Percentiles rank a stretch among this genome's conserved stretches.
phyloP scores from a whole-genome alignment of 176 grass and related monocot genomes.

The Thinopyrum elongatum region DNA sequence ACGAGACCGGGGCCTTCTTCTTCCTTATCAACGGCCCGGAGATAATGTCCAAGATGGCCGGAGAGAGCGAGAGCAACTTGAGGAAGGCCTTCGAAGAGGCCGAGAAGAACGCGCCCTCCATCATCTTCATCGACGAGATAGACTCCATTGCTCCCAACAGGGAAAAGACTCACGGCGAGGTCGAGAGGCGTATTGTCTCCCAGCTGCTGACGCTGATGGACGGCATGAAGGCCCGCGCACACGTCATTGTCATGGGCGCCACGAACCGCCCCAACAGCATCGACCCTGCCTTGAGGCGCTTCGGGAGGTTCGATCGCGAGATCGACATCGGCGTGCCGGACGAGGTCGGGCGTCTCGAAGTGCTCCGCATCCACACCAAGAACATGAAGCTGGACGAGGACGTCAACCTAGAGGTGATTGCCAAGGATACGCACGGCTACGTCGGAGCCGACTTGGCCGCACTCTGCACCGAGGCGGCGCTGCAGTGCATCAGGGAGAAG shows the following conservation, averaged over 20 bases:
- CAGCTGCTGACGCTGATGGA: slow-evolving; percentile 66
- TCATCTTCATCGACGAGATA: slow-evolving; percentile 69
- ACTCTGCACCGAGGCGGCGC: slow-evolving; percentile 58
- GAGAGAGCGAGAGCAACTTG: slow-evolving; percentile 64
- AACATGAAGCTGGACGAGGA: slow-evolving; percentile 45
- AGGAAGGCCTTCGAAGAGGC: slow-evolving; percentile 69
- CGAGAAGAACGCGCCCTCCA: slow-evolving; percentile 63
- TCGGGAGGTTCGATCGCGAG: slow-evolving; percentile 56
- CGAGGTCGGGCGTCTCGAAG: slow-evolving; percentile 56
- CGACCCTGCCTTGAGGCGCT: slow-evolving; percentile 59
- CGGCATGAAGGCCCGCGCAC: slow-evolving; percentile 46
- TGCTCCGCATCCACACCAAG: slow-evolving; percentile 54
- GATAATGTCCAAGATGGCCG: slow-evolving; percentile 66
- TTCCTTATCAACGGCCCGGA: slow-evolving; percentile 61
- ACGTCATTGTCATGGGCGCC: slow-evolving; percentile 66
- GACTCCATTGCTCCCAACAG: slow-evolving; percentile 6
- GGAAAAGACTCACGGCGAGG: slow-evolving; percentile 48
- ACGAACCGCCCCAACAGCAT: slow-evolving; percentile 67
- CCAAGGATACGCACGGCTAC: slow-evolving; percentile 59
- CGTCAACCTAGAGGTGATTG: slow-evolving; percentile 50
- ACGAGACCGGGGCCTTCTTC: slow-evolving; percentile 50
- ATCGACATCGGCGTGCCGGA: slow-evolving; percentile 67
- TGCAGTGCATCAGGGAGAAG: slow-evolving; percentile 75
- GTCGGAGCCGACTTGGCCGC: slow-evolving; percentile 59
- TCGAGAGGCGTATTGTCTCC: slow-evolving; percentile 58